phyloP scores from a whole-genome alignment of 2,329 filamentous ascomycete species.

The Apiospora malaysiana region DNA sequence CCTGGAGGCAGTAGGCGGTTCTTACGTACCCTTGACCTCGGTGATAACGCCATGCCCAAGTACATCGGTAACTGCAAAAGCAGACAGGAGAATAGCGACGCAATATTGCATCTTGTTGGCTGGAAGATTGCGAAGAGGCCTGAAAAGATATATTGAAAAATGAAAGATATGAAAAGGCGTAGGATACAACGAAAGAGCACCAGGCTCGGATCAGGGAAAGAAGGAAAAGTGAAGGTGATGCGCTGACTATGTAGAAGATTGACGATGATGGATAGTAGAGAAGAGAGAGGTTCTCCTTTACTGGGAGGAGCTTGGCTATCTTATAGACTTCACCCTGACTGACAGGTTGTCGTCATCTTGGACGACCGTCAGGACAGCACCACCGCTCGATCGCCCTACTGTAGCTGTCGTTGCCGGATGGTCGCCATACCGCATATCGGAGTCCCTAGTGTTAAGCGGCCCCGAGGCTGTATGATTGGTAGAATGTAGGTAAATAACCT shows the following conservation, averaged over 20 bases:
- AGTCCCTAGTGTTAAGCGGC: background rate
- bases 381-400: background rate
- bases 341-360: background rate
- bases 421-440: too few relatives aligned
- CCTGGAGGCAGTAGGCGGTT: background rate
- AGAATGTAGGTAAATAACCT: background rate
- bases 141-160: background rate
- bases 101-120: constrained; percentile 27
- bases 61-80: constrained; percentile 27
- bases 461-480: background rate
- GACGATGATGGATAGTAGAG: background rate
- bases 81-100: constrained; percentile 24
- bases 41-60: constrained; percentile 29
- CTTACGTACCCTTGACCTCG: constrained; percentile 23
- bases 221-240: background rate
- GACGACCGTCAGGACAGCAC: background rate
- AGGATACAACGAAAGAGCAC: constrained; percentile 15
- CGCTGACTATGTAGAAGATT: background rate
- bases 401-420: too few relatives aligned
- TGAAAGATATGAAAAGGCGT: background rate
- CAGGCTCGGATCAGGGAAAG: background rate
- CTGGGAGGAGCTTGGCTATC: background rate
- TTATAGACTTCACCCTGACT: constrained; percentile 3
- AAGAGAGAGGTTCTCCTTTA: background rate
- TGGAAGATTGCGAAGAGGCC: background rate